Evolutionary conservation across 2,329 filamentous ascomycete genomes (phyloP), one percentile per base, ranked within the genome.

Genomic region (Myriosclerotinia duriaeana): DNA sequence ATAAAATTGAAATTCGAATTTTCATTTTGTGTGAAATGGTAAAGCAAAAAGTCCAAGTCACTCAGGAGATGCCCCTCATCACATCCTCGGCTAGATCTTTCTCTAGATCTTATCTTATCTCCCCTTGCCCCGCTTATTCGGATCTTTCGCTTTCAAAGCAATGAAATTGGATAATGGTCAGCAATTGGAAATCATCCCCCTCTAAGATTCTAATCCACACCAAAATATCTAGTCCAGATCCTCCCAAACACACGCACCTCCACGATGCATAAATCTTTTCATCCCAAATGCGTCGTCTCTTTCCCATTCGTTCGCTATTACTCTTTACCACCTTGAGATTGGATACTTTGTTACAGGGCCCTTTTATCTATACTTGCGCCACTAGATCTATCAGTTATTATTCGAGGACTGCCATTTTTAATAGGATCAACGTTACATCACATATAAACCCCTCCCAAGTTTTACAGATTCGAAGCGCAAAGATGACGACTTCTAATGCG

Each of bases 31-130:
- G 30, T 34, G 30, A 34, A 34, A 34, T 34, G 30, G 30, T 34
- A 34, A 34, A 34, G 30, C 5, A 26, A 26, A 26, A 26, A 26
- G 3, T 26, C 26, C 26, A 26, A 26, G 3, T 26, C 26, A 26
- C 26, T 26, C 26, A 34, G 30, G 30, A 34, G 30, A 34, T 34
- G 6, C 30, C 30, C 30, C 30, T 34, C 30, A 34, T 34, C 30
- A 34, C 30, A 30, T 30, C n/a, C 56, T 36, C 42, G 56, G 42
- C 15, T 50, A 60, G 44, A 60, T 60, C 56, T 20, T 26, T 17
- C 44, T 30, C 30, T 17, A 22, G 44, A 60, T 60, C 56, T 60
- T 60, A 60, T 60, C 44, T 60, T 50, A 60, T 60, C 56, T 14
- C 5, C 1, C 15, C 26, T n/a, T 20, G 11, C 30, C 20, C 15